phyloP scores from a whole-genome alignment of 2,329 filamentous ascomycete species.

The Westerdykella aurantiaca region DNA sequence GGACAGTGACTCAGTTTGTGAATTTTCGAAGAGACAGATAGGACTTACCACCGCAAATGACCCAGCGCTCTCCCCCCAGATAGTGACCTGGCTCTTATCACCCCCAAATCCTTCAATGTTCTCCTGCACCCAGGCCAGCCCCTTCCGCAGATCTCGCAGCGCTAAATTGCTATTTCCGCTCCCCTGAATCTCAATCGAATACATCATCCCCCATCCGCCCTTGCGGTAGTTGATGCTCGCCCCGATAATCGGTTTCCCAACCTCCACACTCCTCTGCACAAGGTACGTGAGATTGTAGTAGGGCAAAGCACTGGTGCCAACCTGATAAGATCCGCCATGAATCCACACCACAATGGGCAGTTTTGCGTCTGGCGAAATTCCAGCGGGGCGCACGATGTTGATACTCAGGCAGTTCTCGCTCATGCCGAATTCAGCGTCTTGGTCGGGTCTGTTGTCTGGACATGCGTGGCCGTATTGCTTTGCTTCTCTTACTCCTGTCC shows the following conservation, averaged over 20 bases:
- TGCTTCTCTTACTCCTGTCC: constrained; percentile 36
- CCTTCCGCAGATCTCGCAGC: constrained; percentile 42
- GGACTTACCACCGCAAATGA: constrained; percentile 30
- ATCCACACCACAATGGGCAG: constrained; percentile 59
- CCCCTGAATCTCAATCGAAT: constrained; percentile 42
- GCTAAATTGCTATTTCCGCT: constrained; percentile 42
- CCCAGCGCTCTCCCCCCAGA: constrained; percentile 44
- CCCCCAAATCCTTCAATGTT: constrained; percentile 42
- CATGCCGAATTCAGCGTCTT: constrained; percentile 32
- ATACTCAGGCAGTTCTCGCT: constrained; percentile 58
- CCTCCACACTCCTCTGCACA: constrained; percentile 43
- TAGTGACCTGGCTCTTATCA: constrained; percentile 40
- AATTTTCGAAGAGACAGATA: too few relatives aligned
- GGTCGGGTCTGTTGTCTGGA: constrained; percentile 28
- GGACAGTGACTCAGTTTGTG: too few relatives aligned
- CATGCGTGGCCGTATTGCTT: constrained; percentile 40
- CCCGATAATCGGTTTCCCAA: constrained; percentile 33
- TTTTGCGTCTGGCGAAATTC: constrained; percentile 34
- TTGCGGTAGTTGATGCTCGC: constrained; percentile 47
- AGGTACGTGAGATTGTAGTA: constrained; percentile 60
- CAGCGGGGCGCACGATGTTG: constrained; percentile 55
- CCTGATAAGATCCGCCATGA: constrained; percentile 45
- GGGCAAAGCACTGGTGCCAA: constrained; percentile 38
- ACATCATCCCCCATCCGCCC: constrained; percentile 64
- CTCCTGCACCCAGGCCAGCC: constrained; percentile 42